phyloP scores from a whole-genome alignment of 2,329 filamentous ascomycete species.

The Escovopsis weberi region DNA sequence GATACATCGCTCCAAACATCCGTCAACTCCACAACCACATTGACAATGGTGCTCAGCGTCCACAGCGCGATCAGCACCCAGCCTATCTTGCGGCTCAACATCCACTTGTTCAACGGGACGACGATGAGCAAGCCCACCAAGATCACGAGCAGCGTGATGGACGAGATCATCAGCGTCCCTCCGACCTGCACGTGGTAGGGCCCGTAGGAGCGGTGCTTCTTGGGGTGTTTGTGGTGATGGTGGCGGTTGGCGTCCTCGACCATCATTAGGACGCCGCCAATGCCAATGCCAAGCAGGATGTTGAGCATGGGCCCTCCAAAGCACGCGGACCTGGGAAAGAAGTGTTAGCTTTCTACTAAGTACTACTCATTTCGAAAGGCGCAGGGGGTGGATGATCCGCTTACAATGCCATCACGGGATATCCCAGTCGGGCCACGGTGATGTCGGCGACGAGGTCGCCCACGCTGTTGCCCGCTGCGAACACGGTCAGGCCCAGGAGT shows the following conservation, averaged over 20 bases:
- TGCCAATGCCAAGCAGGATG: constrained; percentile 85
- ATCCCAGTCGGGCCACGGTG: constrained; percentile 83
- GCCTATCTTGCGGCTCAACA: constrained; percentile 70
- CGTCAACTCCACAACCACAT: constrained; percentile 65
- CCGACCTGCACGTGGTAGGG: constrained; percentile 75
- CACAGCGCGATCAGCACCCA: constrained; percentile 68
- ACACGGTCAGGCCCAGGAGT: constrained; percentile 85
- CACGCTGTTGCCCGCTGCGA: constrained; percentile 89
- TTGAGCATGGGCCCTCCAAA: constrained; percentile 99
- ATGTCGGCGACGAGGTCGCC: constrained; percentile 91
- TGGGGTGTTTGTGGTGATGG: constrained; percentile 51
- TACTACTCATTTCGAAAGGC: background rate
- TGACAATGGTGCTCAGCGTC: constrained; percentile 64
- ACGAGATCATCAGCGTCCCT: constrained; percentile 72
- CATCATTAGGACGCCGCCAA: constrained; percentile 81
- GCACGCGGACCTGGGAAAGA: constrained; percentile 55
- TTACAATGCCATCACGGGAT: constrained; percentile 83
- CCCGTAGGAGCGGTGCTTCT: constrained; percentile 48
- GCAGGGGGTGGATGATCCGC: constrained; percentile 14
- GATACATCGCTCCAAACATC: constrained; percentile 30
- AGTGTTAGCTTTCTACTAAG: no score
- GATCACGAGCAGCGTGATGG: constrained; percentile 69
- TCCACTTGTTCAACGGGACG: constrained; percentile 77
- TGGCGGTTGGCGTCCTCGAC: constrained; percentile 51
- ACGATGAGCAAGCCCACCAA: constrained; percentile 62